Conservation (phyloP, 2,329 filamentous ascomycete species). For the Aureobasidium vineae region DNA sequence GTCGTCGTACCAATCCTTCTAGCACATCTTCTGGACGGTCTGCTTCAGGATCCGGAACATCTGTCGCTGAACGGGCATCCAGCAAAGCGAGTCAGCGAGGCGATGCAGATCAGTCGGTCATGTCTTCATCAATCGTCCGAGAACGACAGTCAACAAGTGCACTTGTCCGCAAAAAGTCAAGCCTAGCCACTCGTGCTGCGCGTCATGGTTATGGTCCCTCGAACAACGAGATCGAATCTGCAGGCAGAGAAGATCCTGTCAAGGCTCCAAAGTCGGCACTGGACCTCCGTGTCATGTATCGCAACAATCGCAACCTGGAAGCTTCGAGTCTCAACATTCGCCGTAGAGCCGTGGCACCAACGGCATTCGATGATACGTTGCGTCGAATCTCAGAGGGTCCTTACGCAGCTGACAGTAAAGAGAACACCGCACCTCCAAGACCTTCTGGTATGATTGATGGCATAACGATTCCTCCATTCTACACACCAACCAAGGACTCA, state of each 20-base stretch:
- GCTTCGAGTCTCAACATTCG: slow-evolving; percentile 28
- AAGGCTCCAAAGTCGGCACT: slow-evolving; percentile 35
- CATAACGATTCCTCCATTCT: slow-evolving; percentile 26
- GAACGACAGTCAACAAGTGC: slow-evolving; percentile 8
- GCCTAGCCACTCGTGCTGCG: slow-evolving; percentile 7
- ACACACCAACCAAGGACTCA: slow-evolving; percentile 26
- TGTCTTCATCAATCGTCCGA: neutral
- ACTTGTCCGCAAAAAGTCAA: slow-evolving; percentile 3
- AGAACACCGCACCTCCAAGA: slow-evolving; percentile 22
- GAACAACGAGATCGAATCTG: neutral
- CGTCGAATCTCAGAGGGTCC: slow-evolving; percentile 38
- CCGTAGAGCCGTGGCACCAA: slow-evolving; percentile 22
- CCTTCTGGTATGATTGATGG: slow-evolving; percentile 17
- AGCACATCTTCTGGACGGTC: slow-evolving; percentile 3
- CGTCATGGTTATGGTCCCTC: neutral
- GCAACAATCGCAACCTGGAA: slow-evolving; percentile 27
- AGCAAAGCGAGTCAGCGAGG: neutral
- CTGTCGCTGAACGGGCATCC: neutral
- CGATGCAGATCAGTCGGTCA: neutral
- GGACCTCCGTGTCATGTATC: slow-evolving; percentile 39
- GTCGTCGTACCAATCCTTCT: slow-evolving; percentile 10
- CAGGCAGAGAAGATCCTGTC: slow-evolving; percentile 18
- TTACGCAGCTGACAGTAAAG: slow-evolving; percentile 32
- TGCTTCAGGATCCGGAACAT: slow-evolving; percentile 8
- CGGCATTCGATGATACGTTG: slow-evolving; percentile 37